Evolutionary conservation across 805 yeast genomes (phyloP), one percentile per base, ranked within the genome.

Genomic region (Candida methanosorbosa): DNA sequence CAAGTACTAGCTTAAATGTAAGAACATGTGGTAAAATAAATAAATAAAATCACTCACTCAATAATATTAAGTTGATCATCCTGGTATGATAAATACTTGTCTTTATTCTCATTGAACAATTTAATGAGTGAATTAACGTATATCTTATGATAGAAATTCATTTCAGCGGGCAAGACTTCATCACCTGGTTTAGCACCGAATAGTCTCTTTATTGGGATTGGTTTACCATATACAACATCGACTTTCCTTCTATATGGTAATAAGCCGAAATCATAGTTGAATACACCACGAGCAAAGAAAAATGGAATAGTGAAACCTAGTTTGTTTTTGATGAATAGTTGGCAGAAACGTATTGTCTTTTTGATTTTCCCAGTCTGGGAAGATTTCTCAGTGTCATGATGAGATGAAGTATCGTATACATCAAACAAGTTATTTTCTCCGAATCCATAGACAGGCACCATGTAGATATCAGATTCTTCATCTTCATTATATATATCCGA

Each of bases 251-350:
- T 68, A 54, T 75, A 87, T 2, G 98, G 97, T 37, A 92, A 58
- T 21, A 92, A 59, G 0, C 98, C 98, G 60, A 82, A 84, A 52
- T 87, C 95, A 48, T 88, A 84, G 49, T 90, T 85, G 59, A 90
- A 88, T 1, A 92, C 66, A 0, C 97, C 97, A 29, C 97, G 66
- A 1, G 96, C 96, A 52, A 84, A 80, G 60, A 92, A 82, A 31
- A 92, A 72, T 1, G 98, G 98, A 4, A 92, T 49, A 0, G 98
- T 88, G 57, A 90, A 90, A 2, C 90, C 92, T 34, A 78, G 68
- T 27, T 61, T 66, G 19, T 63, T 63, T 48, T 92, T 90, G 50
- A 90, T 53, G 76, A 84, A 74, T 23, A 69, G 55, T 56, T 90
- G 97, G 35, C 81, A 54, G 37, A 8, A 6, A 6, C 11, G 13